phyloP scores from a whole-genome alignment of 2,329 filamentous ascomycete species.

The Trichoderma atrobrunneum region DNA sequence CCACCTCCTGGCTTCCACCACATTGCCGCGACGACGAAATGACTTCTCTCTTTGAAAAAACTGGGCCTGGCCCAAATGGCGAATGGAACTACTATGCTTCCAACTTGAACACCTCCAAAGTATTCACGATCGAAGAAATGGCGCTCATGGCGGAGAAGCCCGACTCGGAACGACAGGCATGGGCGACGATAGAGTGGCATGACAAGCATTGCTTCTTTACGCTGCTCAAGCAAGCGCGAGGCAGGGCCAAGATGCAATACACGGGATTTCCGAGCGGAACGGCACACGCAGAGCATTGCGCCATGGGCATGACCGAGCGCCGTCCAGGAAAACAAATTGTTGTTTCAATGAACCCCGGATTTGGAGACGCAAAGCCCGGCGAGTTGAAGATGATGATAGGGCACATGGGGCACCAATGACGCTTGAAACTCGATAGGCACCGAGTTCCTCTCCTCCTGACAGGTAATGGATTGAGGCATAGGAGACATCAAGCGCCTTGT shows the following conservation, averaged over 20 bases:
- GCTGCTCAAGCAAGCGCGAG: constrained; percentile 3
- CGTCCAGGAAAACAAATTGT: background rate
- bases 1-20: constrained; percentile 35
- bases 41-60: constrained; percentile 31
- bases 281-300: background rate
- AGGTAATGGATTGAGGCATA: no score
- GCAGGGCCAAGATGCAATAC: constrained; percentile 9
- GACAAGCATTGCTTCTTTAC: constrained; percentile 11
- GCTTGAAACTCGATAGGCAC: no score
- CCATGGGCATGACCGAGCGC: background rate
- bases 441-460: no score
- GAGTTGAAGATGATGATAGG: background rate
- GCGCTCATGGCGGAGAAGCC: background rate
- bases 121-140: background rate
- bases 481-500: no score
- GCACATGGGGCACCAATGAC: background rate
- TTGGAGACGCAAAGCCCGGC: background rate
- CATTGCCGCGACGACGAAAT: constrained; percentile 28
- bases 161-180: background rate
- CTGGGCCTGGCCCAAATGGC: constrained; percentile 30
- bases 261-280: background rate
- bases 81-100: constrained; percentile 32
- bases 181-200: background rate
- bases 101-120: background rate
- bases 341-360: background rate